phyloP scores from a whole-genome alignment of 306 rosid genomes.

The Acacia confusa region DNA sequence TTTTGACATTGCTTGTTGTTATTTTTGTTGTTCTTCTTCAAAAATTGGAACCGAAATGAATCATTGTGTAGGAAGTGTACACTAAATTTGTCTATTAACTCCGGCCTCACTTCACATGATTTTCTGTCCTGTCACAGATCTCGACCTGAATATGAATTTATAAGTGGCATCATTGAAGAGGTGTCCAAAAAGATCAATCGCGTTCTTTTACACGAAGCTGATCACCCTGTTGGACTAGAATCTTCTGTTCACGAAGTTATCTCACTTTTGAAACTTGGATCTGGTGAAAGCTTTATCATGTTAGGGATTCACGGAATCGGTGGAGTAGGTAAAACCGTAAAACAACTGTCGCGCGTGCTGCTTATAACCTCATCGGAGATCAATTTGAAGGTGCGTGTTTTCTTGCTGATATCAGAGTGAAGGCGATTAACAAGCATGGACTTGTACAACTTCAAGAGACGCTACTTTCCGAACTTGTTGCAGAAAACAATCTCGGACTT shows the following conservation, averaged over 20 bases:
- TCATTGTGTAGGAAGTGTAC: background rate
- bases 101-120: background rate
- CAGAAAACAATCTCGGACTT: too few species aligned
- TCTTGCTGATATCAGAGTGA: too few species aligned
- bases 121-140: background rate
- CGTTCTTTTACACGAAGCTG: constrained; percentile 2
- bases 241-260: background rate
- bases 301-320: too few species aligned
- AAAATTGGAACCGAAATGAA: background rate
- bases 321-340: too few species aligned
- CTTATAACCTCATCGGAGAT: too few species aligned
- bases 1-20: too few species aligned
- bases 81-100: background rate
- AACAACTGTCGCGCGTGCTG: too few species aligned
- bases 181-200: background rate
- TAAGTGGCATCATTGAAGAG: background rate
- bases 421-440: too few species aligned
- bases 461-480: too few species aligned
- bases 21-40: background rate
- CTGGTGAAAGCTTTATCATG: too few species aligned
- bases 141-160: constrained; percentile 18
- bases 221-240: constrained; percentile 27
- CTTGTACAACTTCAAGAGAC: too few species aligned
- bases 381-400: too few species aligned
- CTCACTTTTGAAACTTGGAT: constrained; percentile 5